Evolutionary conservation across 2,329 filamentous ascomycete species (phyloP).

Genomic region (Neofusicoccum laricinum): DNA sequence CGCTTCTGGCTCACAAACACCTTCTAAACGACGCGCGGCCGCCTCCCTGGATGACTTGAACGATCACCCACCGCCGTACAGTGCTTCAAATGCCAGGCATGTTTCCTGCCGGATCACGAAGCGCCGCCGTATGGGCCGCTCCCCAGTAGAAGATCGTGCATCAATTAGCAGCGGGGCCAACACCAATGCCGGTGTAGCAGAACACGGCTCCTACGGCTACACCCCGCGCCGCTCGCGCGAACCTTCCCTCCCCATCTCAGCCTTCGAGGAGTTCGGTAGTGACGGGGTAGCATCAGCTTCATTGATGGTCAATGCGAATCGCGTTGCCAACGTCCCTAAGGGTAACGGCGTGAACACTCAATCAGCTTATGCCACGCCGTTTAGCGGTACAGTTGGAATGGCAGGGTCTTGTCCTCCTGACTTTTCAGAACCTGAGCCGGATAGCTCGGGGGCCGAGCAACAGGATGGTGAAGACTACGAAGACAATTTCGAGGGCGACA

Average conservation of each 20-base stretch:
- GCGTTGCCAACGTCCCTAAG: neutral
- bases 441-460: neutral
- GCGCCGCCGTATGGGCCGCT: constrained; percentile 45
- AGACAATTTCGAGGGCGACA: neutral
- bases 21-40: constrained; percentile 22
- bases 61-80: neutral
- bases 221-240: constrained; percentile 46
- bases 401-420: too few relatives aligned
- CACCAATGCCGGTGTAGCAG: constrained; percentile 18
- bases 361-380: neutral
- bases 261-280: neutral
- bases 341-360: neutral
- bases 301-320: too few relatives aligned
- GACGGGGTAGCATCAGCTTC: neutral
- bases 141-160: constrained; percentile 31
- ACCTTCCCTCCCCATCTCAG: constrained; percentile 37
- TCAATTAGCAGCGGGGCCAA: constrained; percentile 27
- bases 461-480: neutral
- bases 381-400: neutral
- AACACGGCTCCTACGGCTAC: constrained; percentile 31
- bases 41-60: neutral
- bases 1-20: constrained; percentile 19
- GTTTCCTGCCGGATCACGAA: constrained; percentile 31
- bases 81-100: neutral
- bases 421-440: neutral